Conservation (phyloP, 768 basidiomycete species). For the Candolleomyces efflorescens region DNA sequence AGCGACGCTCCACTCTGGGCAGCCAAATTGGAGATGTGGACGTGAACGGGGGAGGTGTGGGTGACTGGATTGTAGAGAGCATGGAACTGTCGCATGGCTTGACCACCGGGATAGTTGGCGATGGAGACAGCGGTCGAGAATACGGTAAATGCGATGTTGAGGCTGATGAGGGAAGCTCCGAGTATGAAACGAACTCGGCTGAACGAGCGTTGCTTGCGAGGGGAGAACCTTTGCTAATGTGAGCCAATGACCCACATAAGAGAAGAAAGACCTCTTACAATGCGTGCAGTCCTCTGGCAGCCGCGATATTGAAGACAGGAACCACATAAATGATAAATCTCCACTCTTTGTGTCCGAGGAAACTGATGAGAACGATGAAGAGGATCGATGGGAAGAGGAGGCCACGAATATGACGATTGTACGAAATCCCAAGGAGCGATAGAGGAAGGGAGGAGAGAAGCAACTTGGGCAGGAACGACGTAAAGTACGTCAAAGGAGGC, state of each 20-base stretch:
- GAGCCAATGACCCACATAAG: neutral
- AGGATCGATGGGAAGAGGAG: slow-evolving; percentile 48
- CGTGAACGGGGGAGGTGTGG: slow-evolving; percentile 31
- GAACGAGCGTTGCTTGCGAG: slow-evolving; percentile 43
- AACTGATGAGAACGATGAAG: slow-evolving; percentile 65
- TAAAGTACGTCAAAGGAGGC: slow-evolving; percentile 64
- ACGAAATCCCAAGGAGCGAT: slow-evolving; percentile 44
- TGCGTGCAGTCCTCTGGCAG: slow-evolving; percentile 58
- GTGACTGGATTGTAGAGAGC: slow-evolving; percentile 10
- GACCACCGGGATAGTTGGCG: slow-evolving; percentile 87
- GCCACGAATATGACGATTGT: slow-evolving; percentile 45
- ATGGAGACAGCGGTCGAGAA: slow-evolving; percentile 56
- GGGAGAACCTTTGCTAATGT: slow-evolving; percentile 33
- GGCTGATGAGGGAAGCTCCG: slow-evolving; percentile 41
- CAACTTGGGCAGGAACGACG: slow-evolving; percentile 69
- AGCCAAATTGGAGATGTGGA: slow-evolving; percentile 82
- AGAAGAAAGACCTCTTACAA: slow-evolving; percentile 45
- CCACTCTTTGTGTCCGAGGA: slow-evolving; percentile 95
- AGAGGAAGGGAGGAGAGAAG: slow-evolving; percentile 64
- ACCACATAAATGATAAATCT: slow-evolving; percentile 89
- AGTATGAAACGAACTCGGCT: slow-evolving; percentile 42
- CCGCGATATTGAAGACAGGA: slow-evolving; percentile 76
- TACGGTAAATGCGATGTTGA: slow-evolving; percentile 51
- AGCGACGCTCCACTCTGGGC: slow-evolving; percentile 89
- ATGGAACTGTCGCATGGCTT: slow-evolving; percentile 64